These are phyloP conservation scores for Microascus cirrosus DNA, from an alignment of 2,329 filamentous ascomycete genomes.

Conservation along the genomic window DNA sequence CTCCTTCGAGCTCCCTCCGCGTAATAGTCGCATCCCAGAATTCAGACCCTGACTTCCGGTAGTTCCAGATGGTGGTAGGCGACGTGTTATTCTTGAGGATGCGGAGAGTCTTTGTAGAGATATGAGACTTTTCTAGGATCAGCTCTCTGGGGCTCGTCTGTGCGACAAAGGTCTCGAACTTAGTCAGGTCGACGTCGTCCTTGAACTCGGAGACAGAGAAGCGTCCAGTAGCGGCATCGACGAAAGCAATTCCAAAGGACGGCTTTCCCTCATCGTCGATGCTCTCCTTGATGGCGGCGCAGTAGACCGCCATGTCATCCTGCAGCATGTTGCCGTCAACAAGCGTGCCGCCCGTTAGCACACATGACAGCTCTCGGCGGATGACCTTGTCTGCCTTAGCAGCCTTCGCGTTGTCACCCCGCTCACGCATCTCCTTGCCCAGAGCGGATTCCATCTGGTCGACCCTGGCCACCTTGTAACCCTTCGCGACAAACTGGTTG, in stretches of 20 bases:
- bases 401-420: conserved; percentile 44
- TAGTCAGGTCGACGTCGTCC: conserved; percentile 87
- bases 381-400: conserved; percentile 88
- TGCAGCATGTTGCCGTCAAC: conserved; percentile 96
- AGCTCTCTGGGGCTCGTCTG: conserved; percentile 85
- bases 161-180: conserved; percentile 93
- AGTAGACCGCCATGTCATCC: conserved; percentile 94
- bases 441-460: conserved; percentile 95
- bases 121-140: conserved; percentile 72
- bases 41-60: conserved; percentile 74
- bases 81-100: conserved; percentile 94
- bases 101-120: conserved; percentile 81
- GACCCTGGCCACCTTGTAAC: conserved; percentile 91
- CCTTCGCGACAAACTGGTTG: conserved; percentile 96
- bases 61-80: conserved; percentile 91
- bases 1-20: conserved; percentile 67
- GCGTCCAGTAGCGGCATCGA: conserved; percentile 90
- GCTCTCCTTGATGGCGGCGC: conserved; percentile 84
- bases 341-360: conserved; percentile 83
- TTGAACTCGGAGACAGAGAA: conserved; percentile 89
- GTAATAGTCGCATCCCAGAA: conserved; percentile 85
- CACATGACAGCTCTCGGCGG: conserved; percentile 76
- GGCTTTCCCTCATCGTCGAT: conserved; percentile 57
- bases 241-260: conserved; percentile 83
- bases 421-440: conserved; percentile 97